A percentile compares a stretch with the other conserved stretches of the same genome.
Evolutionary conservation across 148 eudicot species (phyloP).

Genomic region (Fagopyrum homotropicum): DNA sequence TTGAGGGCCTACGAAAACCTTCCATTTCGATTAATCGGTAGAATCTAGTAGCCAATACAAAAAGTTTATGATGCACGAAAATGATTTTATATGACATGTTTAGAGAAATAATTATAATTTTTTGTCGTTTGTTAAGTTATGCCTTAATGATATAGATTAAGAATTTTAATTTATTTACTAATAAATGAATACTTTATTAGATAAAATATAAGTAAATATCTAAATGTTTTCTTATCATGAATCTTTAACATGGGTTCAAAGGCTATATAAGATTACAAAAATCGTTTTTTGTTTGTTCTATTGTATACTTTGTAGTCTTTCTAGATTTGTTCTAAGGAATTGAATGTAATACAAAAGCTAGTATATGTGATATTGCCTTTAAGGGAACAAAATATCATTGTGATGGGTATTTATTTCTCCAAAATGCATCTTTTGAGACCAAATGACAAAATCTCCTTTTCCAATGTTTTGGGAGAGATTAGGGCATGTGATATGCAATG

Average conservation of each 20-base stretch:
- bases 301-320: too few species aligned
- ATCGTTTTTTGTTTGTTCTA: too few species aligned
- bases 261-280: too few species aligned
- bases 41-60: background rate
- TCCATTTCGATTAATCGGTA: background rate
- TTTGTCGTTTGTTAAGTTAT: background rate
- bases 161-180: too few species aligned
- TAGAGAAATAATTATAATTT: background rate
- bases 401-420: conserved; percentile 1
- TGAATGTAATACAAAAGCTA: too few species aligned
- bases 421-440: background rate
- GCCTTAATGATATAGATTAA: background rate
- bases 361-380: background rate
- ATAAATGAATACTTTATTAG: too few species aligned
- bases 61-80: background rate
- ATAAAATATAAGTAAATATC: too few species aligned
- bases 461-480: conserved; percentile 4
- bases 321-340: too few species aligned
- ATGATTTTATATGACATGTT: background rate
- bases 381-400: background rate
- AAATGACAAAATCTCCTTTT: background rate
- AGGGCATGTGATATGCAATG: background rate
- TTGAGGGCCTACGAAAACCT: background rate
- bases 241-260: too few species aligned
- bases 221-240: too few species aligned